Base-by-base conservation (phyloP, 371 early-diverging fungal species). In the Apophysomyces sp. region DNA sequence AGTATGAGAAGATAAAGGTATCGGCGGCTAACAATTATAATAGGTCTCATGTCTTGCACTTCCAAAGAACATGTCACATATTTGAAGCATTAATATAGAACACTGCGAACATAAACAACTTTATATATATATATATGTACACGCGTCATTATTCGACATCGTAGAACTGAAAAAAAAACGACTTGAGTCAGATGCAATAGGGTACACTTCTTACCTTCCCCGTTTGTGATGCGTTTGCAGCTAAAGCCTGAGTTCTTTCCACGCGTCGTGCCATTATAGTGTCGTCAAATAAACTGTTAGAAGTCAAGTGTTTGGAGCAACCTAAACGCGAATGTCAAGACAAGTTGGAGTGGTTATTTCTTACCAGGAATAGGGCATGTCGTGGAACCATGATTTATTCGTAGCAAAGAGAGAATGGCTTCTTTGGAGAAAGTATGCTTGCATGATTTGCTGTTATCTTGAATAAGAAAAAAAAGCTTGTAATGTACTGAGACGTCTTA, bases 11-110 rank as follows among this genome's bases (percentile, higher is more conserved):
- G 11, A 28, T 18, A 41, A 29, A 30, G 24, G n/a, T 12, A 13
- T 21, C 0, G 3, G 9, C 21, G 6, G 12, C 32, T 55, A 54
- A 30, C 39, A 13, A 8, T 13, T 26, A 58, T 16, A 52, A 2
- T 69, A 80, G 80, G 82, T 15, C 64, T 82, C 18, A 77, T 82
- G 77, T 78, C 82, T 28, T 76, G 74, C 59, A 82, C 80, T 28
- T 36, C 53, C 58, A 63, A 58, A 53, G 63, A 34, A 34, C 52
- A 60, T 52, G 60, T 44, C 49, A 44, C 49, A 18, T 44, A 44
- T 44, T 44, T 44, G 49, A 44, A 44, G 49, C 49, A 44, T 44
- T 18, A 41, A 41, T 41, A 34, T n/a, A 34, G 34, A 34, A 34
- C 34, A 34, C 12, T 34, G 34, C 7, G 34, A 34, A 34, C 34